Evolutionary conservation across 306 rosid species (phyloP), one percentile per base, ranked within the genome.

Genomic region (Lablab purpureus): DNA sequence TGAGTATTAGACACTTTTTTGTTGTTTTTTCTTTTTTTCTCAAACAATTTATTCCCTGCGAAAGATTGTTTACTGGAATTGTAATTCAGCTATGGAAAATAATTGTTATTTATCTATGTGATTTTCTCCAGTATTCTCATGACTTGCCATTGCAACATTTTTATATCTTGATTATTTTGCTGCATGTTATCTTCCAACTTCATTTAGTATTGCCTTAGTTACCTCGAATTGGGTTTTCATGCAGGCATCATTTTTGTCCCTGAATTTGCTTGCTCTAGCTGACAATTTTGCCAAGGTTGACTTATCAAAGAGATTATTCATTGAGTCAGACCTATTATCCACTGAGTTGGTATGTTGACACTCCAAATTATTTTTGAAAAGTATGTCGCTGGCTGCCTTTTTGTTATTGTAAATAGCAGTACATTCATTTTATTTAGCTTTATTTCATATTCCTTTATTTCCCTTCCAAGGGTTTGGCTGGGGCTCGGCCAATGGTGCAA

Each of bases 241-340:
- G 81, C 88, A 91, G 98, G 94, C 90, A 41, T 76, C 96, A 14
- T 89, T 92, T 82, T 90, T 89, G 30, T 92, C 94, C 68, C 78
- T 94, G 89, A 92, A 92, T 86, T 86, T 94, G 92, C 84, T 83
- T 50, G 87, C 88, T 60, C 79, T 92, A 25, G 97, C 93, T 19
- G 96, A 92, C 73, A 89, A 66, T 75, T 89, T 94, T 73, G 84
- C 69, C 41, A 90, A 89, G 80, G 78, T 90, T 28, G 90, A 90
- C 84, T 82, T 89, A 59, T 71, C 93, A 30, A 86, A 90, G 85
- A 94, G 94, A 88, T 89, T 94, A 71, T 92, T 90, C 74, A 82
- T 94, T 25, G 98, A 94, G 82, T 23, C 89, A 58, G 96, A 90
- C 78, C 81, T 90, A 65, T 78, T 92, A 49, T 91, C 93, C 15